phyloP scores from a whole-genome alignment of 1,139 yeast genomes.

The Diutina sp. region DNA sequence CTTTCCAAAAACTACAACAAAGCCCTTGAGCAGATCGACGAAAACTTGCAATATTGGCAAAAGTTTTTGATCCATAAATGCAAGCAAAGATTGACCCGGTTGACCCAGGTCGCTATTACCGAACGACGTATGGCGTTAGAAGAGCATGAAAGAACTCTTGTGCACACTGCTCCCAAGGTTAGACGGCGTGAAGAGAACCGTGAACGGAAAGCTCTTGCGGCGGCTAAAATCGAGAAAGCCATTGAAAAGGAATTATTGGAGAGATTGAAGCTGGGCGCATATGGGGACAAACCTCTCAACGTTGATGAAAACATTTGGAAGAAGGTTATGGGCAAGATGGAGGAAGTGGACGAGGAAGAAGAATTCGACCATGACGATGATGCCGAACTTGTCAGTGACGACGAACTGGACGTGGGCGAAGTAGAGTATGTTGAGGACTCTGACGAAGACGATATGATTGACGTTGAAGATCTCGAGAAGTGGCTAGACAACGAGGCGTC shows the following conservation, averaged over 20 bases:
- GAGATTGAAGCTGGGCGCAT: conserved; percentile 92
- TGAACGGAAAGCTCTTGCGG: conserved; percentile 91
- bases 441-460: conserved; percentile 60
- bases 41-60: conserved; percentile 84
- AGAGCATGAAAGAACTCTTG: conserved; percentile 77
- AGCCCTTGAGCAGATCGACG: conserved; percentile 82
- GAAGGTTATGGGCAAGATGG: conserved; percentile 73
- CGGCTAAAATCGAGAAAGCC: conserved; percentile 93
- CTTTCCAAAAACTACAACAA: conserved; percentile 77
- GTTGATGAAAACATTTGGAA: conserved; percentile 95
- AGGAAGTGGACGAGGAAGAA: conserved; percentile 42
- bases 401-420: conserved; percentile 62
- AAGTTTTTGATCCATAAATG: conserved; percentile 84
- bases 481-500: conserved; percentile 54
- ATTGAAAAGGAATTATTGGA: conserved; percentile 91
- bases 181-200: conserved; percentile 87
- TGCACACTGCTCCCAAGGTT: conserved; percentile 86
- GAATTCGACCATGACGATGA: conserved; percentile 42
- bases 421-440: conserved; percentile 82
- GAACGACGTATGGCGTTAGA: conserved; percentile 85
- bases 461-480: conserved; percentile 80
- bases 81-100: conserved; percentile 86
- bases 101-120: conserved; percentile 93
- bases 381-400: conserved; percentile 54
- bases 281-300: conserved; percentile 93